A percentile compares a stretch with the other conserved stretches of the same genome.
These are phyloP conservation scores for Cladosporium sp. DNA, from an alignment of 2,329 filamentous ascomycete species.

Conservation along the genomic window DNA sequence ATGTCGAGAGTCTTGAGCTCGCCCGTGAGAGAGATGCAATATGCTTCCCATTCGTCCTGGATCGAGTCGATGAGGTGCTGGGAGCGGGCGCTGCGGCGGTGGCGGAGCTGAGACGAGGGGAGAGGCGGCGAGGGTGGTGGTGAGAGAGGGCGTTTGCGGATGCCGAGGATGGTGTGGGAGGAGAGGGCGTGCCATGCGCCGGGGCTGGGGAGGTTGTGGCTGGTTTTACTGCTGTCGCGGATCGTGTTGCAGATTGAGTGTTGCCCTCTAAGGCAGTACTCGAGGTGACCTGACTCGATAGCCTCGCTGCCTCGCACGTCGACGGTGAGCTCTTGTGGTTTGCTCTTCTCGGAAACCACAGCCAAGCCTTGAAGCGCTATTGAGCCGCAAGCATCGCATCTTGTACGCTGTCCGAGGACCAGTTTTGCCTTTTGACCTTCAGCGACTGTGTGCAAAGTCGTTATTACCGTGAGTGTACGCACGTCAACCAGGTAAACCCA, in stretches of 20 bases:
- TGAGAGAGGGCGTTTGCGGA: constrained; percentile 25
- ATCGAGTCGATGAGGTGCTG: constrained; percentile 4
- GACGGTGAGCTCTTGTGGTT: background rate
- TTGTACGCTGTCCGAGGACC: constrained; percentile 2
- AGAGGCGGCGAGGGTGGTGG: constrained; percentile 13
- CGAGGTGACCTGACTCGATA: background rate
- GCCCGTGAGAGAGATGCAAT: constrained; percentile 51
- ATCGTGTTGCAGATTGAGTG: constrained; percentile 8
- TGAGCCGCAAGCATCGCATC: constrained; percentile 5
- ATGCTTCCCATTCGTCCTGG: constrained; percentile 54
- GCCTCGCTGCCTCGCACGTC: background rate
- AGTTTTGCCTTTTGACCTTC: background rate
- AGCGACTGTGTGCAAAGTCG: background rate
- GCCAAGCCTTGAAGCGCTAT: background rate
- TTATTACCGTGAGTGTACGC: background rate
- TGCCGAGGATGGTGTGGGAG: constrained; percentile 30
- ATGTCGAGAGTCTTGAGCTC: constrained; percentile 28
- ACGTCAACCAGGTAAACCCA: constrained; percentile 3
- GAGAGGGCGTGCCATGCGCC: constrained; percentile 27
- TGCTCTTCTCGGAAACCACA: background rate
- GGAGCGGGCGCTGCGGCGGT: constrained; percentile 23
- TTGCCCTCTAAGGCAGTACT: background rate
- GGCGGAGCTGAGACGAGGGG: constrained; percentile 26
- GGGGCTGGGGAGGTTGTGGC: constrained; percentile 10
- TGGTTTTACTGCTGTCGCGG: background rate